phyloP scores from a whole-genome alignment of 306 rosid species.

The Cicer cuneatum region DNA sequence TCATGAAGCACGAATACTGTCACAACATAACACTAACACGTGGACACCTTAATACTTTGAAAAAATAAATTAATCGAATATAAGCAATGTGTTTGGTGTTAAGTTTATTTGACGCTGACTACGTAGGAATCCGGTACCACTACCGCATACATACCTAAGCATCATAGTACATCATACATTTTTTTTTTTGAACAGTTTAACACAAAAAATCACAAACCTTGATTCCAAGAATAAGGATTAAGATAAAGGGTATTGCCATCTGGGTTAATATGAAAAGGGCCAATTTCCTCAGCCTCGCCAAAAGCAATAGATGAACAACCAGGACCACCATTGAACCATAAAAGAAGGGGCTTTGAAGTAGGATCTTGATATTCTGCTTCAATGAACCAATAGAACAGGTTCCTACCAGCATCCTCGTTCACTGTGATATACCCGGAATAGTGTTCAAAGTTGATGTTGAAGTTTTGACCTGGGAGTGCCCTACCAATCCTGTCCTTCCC shows the following conservation, averaged over 20 bases:
- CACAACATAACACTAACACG: too few species aligned
- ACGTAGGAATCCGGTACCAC: too few species aligned
- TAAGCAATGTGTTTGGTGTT: too few species aligned
- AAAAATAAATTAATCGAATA: too few species aligned
- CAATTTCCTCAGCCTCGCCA: conserved; percentile 89
- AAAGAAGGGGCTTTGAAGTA: conserved; percentile 35
- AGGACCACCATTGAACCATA: conserved; percentile 58
- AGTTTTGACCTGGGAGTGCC: conserved; percentile 20
- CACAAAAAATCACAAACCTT: conserved; percentile 50
- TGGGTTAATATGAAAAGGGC: conserved; percentile 76
- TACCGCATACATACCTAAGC: too few species aligned
- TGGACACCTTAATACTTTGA: too few species aligned
- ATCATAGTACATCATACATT: background rate
- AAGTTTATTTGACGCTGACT: too few species aligned
- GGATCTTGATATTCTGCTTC: conserved; percentile 35
- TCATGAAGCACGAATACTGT: too few species aligned
- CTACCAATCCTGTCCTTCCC: background rate
- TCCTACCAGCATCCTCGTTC: conserved; percentile 12
- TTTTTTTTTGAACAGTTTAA: background rate
- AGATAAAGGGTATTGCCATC: conserved; percentile 70
- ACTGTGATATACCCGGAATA: conserved; percentile 30
- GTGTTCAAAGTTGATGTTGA: conserved; percentile 35
- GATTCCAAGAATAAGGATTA: conserved; percentile 91
- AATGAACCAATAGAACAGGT: conserved; percentile 39
- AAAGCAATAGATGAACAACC: conserved; percentile 94